Percentiles rank a stretch among this genome's conserved stretches.
These are phyloP conservation scores for Xerocomellus dryophilus DNA, from an alignment of 768 basidiomycete species.

Conservation along the genomic window DNA sequence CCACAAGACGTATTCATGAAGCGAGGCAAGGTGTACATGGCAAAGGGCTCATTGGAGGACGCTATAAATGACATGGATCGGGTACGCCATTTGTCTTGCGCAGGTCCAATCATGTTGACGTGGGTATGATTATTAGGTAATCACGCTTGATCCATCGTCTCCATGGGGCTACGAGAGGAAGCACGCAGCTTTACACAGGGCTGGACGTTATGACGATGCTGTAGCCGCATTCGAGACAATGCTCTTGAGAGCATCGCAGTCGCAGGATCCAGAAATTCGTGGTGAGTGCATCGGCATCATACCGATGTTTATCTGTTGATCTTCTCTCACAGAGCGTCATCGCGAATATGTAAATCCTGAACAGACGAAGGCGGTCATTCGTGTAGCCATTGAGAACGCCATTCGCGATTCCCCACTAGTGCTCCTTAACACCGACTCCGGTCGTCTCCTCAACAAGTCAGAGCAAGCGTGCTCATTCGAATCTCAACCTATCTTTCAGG, in stretches of 20 bases:
- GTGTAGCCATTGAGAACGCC: background rate
- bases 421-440: slow-evolving; percentile 5
- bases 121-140: background rate
- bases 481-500: background rate
- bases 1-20: no score
- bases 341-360: background rate
- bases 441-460: background rate
- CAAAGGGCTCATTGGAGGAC: background rate
- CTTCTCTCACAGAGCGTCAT: background rate
- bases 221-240: background rate
- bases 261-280: background rate
- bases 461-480: slow-evolving; percentile 4
- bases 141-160: background rate
- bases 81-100: background rate
- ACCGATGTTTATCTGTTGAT: background rate
- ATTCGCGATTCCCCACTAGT: slow-evolving; percentile 2
- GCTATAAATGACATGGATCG: background rate
- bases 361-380: background rate
- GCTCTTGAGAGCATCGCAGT: slow-evolving; percentile 1
- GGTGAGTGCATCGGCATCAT: background rate
- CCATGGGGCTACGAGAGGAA: background rate
- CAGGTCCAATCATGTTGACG: background rate
- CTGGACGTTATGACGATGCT: background rate
- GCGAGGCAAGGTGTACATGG: background rate
- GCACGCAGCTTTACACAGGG: background rate